These are phyloP conservation scores for Curvularia lunata DNA, from an alignment of 2,329 filamentous ascomycete species.

Conservation along the genomic window DNA sequence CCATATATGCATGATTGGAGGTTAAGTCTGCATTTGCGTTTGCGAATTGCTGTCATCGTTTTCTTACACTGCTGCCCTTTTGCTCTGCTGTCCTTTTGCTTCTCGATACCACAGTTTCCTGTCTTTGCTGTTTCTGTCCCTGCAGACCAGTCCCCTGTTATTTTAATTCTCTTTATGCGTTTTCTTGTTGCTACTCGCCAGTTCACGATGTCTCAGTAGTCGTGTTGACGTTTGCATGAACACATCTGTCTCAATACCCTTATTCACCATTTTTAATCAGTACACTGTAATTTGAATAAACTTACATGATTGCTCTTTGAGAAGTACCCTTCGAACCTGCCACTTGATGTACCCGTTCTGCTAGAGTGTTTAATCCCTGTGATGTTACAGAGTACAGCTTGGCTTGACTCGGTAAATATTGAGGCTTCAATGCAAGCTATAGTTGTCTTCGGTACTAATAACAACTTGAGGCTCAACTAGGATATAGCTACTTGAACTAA, in stretches of 20 bases:
- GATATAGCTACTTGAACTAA: too few species aligned
- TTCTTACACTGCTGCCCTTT: neutral
- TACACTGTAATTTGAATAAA: too few species aligned
- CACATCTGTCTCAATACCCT: neutral
- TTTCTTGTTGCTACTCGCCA: neutral
- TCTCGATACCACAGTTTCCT: neutral
- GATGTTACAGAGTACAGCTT: too few species aligned
- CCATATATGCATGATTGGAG: neutral
- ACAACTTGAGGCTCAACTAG: too few species aligned
- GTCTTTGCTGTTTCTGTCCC: neutral
- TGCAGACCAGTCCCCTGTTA: neutral
- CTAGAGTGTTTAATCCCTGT: too few species aligned
- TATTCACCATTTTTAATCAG: neutral
- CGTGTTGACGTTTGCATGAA: neutral
- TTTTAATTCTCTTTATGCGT: neutral
- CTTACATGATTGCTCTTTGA: too few species aligned
- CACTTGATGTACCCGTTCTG: too few species aligned
- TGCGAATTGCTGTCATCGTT: neutral
- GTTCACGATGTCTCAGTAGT: neutral
- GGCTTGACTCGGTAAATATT: too few species aligned
- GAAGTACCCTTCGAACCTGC: too few species aligned
- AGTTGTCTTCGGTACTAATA: too few species aligned
- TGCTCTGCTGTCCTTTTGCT: neutral
- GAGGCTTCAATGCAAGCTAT: too few species aligned
- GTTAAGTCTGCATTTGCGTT: neutral